Evolutionary conservation across 2,329 filamentous ascomycete species (phyloP).

Genomic region (Drechslerella coelobrocha): DNA sequence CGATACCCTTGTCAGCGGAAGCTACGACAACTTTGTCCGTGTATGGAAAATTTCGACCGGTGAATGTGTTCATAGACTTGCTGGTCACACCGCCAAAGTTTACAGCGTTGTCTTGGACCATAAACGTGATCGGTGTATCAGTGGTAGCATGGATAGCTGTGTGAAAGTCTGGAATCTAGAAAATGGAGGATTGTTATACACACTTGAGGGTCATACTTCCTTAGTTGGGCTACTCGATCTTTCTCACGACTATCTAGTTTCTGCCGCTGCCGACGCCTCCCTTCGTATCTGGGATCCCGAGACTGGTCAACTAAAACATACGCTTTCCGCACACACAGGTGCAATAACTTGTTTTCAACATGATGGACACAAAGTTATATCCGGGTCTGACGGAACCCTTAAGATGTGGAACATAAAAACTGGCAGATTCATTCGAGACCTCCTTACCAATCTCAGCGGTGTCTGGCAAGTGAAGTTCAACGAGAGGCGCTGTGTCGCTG

Average conservation of each 20-base stretch:
- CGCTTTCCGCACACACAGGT: conserved; percentile 89
- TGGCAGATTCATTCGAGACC: conserved; percentile 88
- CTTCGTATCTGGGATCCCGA: conserved; percentile 97
- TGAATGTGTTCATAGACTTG: conserved; percentile 80
- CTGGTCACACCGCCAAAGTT: conserved; percentile 89
- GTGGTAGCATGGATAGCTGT: conserved; percentile 95
- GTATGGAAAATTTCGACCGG: conserved; percentile 98
- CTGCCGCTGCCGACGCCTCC: conserved; percentile 92
- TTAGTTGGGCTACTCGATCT: conserved; percentile 91
- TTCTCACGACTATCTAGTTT: conserved; percentile 86
- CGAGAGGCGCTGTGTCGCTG: conserved; percentile 90
- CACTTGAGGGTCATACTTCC: conserved; percentile 88
- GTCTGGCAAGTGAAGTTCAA: conserved; percentile 99
- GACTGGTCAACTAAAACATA: conserved; percentile 86
- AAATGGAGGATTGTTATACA: conserved; percentile 82
- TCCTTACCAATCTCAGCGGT: conserved; percentile 90
- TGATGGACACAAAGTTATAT: conserved; percentile 94
- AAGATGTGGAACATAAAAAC: conserved; percentile 99
- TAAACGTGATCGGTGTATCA: conserved; percentile 91
- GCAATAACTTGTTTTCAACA: conserved; percentile 99
- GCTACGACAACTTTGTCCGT: conserved; percentile 91
- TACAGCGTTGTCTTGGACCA: conserved; percentile 96
- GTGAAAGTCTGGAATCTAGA: conserved; percentile 98
- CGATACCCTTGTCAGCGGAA: conserved; percentile 95
- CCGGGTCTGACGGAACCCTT: conserved; percentile 89